Evolutionary conservation across 2,329 filamentous ascomycete genomes (phyloP).

Genomic region (Biscogniauxia sp.): DNA sequence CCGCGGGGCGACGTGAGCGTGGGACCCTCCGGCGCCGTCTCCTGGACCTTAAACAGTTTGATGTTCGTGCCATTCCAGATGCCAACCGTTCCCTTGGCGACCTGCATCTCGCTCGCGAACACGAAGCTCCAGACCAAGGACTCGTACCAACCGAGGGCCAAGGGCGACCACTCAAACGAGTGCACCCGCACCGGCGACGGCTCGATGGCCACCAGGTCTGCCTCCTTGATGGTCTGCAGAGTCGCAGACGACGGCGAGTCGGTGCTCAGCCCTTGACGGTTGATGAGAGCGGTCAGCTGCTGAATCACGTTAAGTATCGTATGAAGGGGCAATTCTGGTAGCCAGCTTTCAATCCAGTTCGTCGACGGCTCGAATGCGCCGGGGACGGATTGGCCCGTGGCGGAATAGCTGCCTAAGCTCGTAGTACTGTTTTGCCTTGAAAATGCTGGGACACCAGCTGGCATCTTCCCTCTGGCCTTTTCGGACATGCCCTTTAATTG

Average conservation of each 20-base stretch:
- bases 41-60: conserved; percentile 85
- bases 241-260: conserved; percentile 45
- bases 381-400: conserved; percentile 52
- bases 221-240: conserved; percentile 55
- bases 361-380: conserved; percentile 74
- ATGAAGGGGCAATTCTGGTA: conserved; percentile 86
- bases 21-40: conserved; percentile 75
- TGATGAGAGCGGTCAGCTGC: conserved; percentile 58
- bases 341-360: conserved; percentile 89
- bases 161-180: conserved; percentile 89
- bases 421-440: conserved; percentile 88
- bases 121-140: conserved; percentile 91
- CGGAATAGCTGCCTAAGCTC: conserved; percentile 68
- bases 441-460: conserved; percentile 76
- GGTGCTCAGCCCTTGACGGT: conserved; percentile 45
- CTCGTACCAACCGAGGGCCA: conserved; percentile 93
- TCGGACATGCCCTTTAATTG: conserved; percentile 93
- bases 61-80: conserved; percentile 92
- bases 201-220: conserved; percentile 70
- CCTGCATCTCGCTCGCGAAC: conserved; percentile 85
- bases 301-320: conserved; percentile 77
- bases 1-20: conserved; percentile 81
- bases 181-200: conserved; percentile 74
- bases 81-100: conserved; percentile 81
- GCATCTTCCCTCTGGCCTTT: conserved; percentile 95